Conservation (phyloP, 2,329 filamentous ascomycete species). For the Talaromyces sp. region DNA sequence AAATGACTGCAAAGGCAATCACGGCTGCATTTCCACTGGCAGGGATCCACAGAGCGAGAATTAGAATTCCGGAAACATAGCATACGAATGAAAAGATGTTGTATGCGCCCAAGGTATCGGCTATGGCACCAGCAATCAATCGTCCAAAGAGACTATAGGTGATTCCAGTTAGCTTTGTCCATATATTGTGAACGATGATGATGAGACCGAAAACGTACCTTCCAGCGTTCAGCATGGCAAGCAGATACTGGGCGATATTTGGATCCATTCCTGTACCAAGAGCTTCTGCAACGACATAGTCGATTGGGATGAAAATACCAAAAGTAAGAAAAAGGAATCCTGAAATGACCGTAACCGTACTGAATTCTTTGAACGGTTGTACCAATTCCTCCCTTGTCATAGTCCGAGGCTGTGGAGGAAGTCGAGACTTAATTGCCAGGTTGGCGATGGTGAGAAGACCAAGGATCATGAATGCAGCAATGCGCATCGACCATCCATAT, state of each 20-base stretch:
- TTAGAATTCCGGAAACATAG: conserved; percentile 45
- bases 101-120: conserved; percentile 55
- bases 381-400: conserved; percentile 24
- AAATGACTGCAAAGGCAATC: conserved; percentile 62
- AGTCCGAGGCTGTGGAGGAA: conserved; percentile 29
- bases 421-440: conserved; percentile 52
- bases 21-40: conserved; percentile 54
- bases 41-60: conserved; percentile 56
- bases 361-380: conserved; percentile 26
- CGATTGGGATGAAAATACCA: conserved; percentile 60
- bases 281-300: conserved; percentile 51
- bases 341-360: conserved; percentile 27
- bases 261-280: conserved; percentile 49
- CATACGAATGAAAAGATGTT: conserved; percentile 55
- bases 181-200: no score
- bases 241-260: conserved; percentile 52
- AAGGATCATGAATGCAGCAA: conserved; percentile 61
- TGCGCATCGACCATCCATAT: conserved; percentile 59
- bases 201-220: conserved; percentile 31
- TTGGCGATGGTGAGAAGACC: conserved; percentile 55
- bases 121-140: conserved; percentile 55
- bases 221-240: conserved; percentile 55
- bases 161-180: background rate
- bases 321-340: conserved; percentile 58
- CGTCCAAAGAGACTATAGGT: conserved; percentile 52